phyloP scores from a whole-genome alignment of 2,329 filamentous ascomycete genomes.

The Aspergillus brasiliensis region DNA sequence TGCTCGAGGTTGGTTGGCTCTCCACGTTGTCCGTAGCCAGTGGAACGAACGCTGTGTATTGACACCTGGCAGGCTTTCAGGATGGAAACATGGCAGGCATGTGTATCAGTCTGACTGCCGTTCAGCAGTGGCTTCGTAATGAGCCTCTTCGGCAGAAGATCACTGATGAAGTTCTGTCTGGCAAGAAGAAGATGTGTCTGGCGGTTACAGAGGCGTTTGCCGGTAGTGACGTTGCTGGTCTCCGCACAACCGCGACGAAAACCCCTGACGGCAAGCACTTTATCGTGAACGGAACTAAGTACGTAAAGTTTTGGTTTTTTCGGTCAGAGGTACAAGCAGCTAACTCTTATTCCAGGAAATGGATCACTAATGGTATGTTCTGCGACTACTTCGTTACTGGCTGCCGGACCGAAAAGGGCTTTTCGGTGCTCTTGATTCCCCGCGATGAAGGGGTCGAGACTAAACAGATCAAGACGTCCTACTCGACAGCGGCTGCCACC shows the following conservation, averaged over 20 bases:
- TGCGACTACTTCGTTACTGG: slow-evolving; percentile 82
- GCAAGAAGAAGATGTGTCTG: slow-evolving; percentile 84
- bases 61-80: slow-evolving; percentile 61
- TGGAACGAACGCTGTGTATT: background rate
- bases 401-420: slow-evolving; percentile 76
- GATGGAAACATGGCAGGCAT: slow-evolving; percentile 87
- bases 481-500: slow-evolving; percentile 77
- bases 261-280: slow-evolving; percentile 75
- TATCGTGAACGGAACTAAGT: slow-evolving; percentile 52
- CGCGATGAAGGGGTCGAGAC: slow-evolving; percentile 69
- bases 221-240: slow-evolving; percentile 76
- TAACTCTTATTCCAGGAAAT: slow-evolving; percentile 66
- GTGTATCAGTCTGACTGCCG: slow-evolving; percentile 77
- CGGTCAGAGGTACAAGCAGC: background rate
- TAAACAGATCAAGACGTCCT: slow-evolving; percentile 65
- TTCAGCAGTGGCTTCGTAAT: slow-evolving; percentile 76
- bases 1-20: slow-evolving; percentile 55
- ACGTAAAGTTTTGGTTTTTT: slow-evolving; percentile 2
- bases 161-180: slow-evolving; percentile 71
- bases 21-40: background rate
- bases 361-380: slow-evolving; percentile 82
- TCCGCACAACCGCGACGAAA: slow-evolving; percentile 77
- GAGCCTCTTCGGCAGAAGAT: slow-evolving; percentile 66
- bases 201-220: slow-evolving; percentile 89
- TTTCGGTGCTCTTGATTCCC: slow-evolving; percentile 75